Percentiles rank a stretch among this genome's conserved stretches.
phyloP scores from a whole-genome alignment of 1,139 yeast genomes.

The Suhomyces chickasaworum region DNA sequence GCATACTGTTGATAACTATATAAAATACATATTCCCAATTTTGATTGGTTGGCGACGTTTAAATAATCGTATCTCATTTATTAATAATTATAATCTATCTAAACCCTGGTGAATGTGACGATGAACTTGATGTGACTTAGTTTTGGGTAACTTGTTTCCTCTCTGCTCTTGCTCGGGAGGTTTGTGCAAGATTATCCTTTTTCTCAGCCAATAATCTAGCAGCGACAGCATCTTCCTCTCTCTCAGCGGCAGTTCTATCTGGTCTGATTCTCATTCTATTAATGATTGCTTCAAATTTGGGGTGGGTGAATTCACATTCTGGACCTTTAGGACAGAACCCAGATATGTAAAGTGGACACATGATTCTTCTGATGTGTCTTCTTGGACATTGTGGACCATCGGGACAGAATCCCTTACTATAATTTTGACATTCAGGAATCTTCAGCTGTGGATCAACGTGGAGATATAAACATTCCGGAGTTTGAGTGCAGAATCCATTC shows the following conservation, averaged over 20 bases:
- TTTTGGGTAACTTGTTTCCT: not conserved
- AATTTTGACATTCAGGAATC: slow-evolving; percentile 84
- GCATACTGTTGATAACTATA: not conserved
- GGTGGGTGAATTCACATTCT: slow-evolving; percentile 61
- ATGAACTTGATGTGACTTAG: too few species aligned
- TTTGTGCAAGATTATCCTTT: slow-evolving; percentile 12
- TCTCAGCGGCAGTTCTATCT: slow-evolving; percentile 29
- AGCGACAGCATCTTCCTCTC: slow-evolving; percentile 13
- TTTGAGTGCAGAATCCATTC: slow-evolving; percentile 91
- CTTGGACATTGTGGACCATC: slow-evolving; percentile 86
- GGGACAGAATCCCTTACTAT: slow-evolving; percentile 87
- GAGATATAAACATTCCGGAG: slow-evolving; percentile 90
- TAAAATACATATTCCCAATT: not conserved
- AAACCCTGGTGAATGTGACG: not conserved
- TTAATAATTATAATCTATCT: not conserved
- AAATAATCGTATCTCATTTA: slow-evolving; percentile 11
- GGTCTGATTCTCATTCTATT: slow-evolving; percentile 54
- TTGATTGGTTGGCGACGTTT: not conserved
- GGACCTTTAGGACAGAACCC: slow-evolving; percentile 90
- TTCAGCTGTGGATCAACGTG: slow-evolving; percentile 90
- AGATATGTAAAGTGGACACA: slow-evolving; percentile 82
- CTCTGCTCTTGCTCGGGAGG: slow-evolving; percentile 6
- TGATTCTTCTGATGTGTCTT: slow-evolving; percentile 74
- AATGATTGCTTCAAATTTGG: slow-evolving; percentile 50
- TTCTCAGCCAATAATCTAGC: slow-evolving; percentile 13